These are phyloP conservation scores for Petunia hybrid DNA, from an alignment of 305 asterid species.

Conservation along the genomic window DNA sequence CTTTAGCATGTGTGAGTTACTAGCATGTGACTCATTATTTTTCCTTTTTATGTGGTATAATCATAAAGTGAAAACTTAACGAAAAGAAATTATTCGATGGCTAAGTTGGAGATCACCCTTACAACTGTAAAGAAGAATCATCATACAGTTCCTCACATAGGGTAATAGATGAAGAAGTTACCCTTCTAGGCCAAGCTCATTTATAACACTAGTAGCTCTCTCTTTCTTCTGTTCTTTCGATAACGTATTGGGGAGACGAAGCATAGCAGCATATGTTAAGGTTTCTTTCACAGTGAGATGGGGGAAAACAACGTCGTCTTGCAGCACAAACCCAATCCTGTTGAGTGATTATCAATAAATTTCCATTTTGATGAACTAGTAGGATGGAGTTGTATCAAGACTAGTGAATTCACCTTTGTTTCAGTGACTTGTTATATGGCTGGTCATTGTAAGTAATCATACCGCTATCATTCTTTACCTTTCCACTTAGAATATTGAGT, in stretches of 20 bases:
- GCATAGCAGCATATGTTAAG: constrained; percentile 78
- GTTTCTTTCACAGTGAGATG: constrained; percentile 96
- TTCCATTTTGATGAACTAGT: not conserved
- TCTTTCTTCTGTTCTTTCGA: constrained; percentile 76
- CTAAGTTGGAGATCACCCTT: not conserved
- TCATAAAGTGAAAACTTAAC: not conserved
- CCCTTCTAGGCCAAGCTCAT: constrained; percentile 89
- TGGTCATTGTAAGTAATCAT: constrained; percentile 49
- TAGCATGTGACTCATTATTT: not conserved
- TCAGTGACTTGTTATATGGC: constrained; percentile 47
- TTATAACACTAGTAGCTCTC: constrained; percentile 79
- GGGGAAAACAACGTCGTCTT: constrained; percentile 93
- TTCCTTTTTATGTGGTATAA: not conserved
- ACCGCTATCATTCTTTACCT: constrained; percentile 44
- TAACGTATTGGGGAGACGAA: constrained; percentile 74
- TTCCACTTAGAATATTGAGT: constrained; percentile 50
- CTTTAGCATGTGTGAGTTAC: not conserved
- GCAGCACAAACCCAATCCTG: constrained; percentile 98
- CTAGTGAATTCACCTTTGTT: constrained; percentile 36
- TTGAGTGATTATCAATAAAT: constrained; percentile 18
- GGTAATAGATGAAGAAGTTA: constrained; percentile 34
- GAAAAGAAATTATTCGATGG: not conserved
- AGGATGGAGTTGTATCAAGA: not conserved
- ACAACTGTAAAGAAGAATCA: not conserved
- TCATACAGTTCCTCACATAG: not conserved